Percentiles rank a stretch among this genome's conserved stretches.
Evolutionary conservation across 164 flowering plant species (phyloP).

Genomic region (Piper longum): DNA sequence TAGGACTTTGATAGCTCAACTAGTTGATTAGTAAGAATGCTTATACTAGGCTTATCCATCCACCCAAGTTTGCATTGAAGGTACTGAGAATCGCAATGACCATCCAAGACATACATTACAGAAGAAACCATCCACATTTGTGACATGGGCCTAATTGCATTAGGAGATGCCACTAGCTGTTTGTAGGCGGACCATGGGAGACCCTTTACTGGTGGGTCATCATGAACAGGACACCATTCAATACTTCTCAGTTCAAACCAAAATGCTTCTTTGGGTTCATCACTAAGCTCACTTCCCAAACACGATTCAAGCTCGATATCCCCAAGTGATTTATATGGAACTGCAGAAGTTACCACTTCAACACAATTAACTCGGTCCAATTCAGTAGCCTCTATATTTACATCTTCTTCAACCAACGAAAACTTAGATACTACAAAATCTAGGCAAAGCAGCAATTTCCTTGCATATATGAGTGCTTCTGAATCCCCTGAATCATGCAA

Average conservation of each 20-base stretch:
- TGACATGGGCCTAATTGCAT: slow-evolving; percentile 53
- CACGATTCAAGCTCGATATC: slow-evolving; percentile 23
- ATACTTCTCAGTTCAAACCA: slow-evolving; percentile 68
- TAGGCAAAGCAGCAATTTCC: slow-evolving; percentile 41
- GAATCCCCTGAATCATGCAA: slow-evolving; percentile 42
- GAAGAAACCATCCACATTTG: slow-evolving; percentile 83
- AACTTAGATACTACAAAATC: slow-evolving; percentile 42
- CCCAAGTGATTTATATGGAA: slow-evolving; percentile 6
- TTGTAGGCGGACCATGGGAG: slow-evolving; percentile 60
- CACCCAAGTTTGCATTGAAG: slow-evolving; percentile 68
- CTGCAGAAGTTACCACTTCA: slow-evolving; percentile 4
- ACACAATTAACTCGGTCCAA: slow-evolving; percentile 8
- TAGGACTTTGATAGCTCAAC: slow-evolving; percentile 52
- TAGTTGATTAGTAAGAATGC: slow-evolving; percentile 45
- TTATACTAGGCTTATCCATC: slow-evolving; percentile 36
- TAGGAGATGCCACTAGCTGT: slow-evolving; percentile 51
- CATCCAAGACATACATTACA: slow-evolving; percentile 58
- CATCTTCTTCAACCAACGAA: slow-evolving; percentile 17
- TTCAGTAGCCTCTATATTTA: slow-evolving; percentile 3
- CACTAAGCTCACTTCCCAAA: slow-evolving; percentile 24
- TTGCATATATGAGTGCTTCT: slow-evolving; percentile 34
- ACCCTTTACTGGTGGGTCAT: slow-evolving; percentile 53
- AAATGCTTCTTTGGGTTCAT: slow-evolving; percentile 41
- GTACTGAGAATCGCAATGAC: slow-evolving; percentile 45
- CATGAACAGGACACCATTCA: slow-evolving; percentile 74